Evolutionary conservation across 768 basidiomycete genomes (phyloP), one percentile per base, ranked within the genome.

Genomic region (Leucosporidium scottii): DNA sequence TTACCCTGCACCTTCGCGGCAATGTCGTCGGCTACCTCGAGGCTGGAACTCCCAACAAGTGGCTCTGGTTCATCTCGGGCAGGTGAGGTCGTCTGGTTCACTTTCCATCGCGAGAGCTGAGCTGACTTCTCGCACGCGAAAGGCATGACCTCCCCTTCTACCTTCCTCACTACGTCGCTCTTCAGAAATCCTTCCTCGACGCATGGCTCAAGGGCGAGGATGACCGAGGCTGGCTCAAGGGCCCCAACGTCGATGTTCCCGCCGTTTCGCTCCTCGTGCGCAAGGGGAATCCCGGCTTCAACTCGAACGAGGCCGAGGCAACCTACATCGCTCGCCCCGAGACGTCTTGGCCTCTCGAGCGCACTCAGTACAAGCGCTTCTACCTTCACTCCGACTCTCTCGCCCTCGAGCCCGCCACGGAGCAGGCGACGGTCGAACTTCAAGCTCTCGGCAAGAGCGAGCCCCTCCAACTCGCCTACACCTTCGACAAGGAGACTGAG

Each of bases 111-210:
- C n/a, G n/a, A n/a, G n/a, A n/a, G n/a, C n/a, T n/a, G n/a, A n/a
- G n/a, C n/a, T n/a, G n/a, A n/a, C n/a, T n/a, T n/a, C n/a, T n/a
- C n/a, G n/a, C n/a, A n/a, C n/a, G n/a, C n/a, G n/a, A n/a, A n/a
- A n/a, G 73, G 23, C 75, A 76, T 64, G 75, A 76, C 59, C 53
- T 75, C 1, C 74, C 75, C 12, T 75, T 75, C 69, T 76, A 71
- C 64, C 62, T 74, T 8, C 64, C 73, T 2, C 71, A 76, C 39
- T 73, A 65, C 64, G 74, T 75, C 56, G 64, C 62, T 50, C 61
- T 74, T 6, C 74, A 75, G 51, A 69, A 67, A 59, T 71, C 69
- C 15, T 73, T 44, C 39, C 39, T 44, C 39, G 39, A 13, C 30
- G 17, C 55, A 4, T 56, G 18, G 30, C 8, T 56, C 25, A 51